Evolutionary conservation across 768 basidiomycete species (phyloP).

Genomic region (Lentinula boryana): DNA sequence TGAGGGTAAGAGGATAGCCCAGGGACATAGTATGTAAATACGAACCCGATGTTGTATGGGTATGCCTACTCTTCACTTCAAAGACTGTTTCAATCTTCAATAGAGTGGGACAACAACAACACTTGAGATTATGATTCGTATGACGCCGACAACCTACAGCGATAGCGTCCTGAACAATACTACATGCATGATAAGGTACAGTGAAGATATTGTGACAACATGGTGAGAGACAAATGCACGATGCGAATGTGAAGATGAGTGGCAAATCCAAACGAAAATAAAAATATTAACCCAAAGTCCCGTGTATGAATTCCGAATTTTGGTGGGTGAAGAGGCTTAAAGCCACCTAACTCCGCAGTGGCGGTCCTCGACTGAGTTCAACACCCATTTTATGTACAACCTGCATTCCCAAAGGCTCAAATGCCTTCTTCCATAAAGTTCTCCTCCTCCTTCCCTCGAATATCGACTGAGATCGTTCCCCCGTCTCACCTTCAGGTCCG

Average conservation of each 20-base stretch:
- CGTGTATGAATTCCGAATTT: not conserved
- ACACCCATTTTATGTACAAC: constrained; percentile 69
- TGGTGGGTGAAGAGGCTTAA: not conserved
- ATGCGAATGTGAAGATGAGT: not conserved
- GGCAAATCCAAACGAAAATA: not conserved
- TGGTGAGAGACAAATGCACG: not conserved
- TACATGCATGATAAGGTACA: not conserved
- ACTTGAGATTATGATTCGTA: not conserved
- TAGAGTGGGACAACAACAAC: not conserved
- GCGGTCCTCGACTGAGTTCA: constrained; percentile 69
- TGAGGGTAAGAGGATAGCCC: constrained; percentile 57
- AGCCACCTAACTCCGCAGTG: constrained; percentile 13
- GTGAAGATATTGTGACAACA: not conserved
- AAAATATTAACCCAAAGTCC: not conserved
- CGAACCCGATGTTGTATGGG: not conserved
- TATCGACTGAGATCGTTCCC: constrained; percentile 59
- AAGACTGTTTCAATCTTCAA: not conserved
- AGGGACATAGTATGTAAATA: not conserved
- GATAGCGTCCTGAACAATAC: not conserved
- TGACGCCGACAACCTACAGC: not conserved
- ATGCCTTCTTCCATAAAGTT: constrained; percentile 55
- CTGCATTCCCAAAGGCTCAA: constrained; percentile 62
- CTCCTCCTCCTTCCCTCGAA: constrained; percentile 61
- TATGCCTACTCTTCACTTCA: not conserved
- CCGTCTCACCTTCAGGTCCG: constrained; percentile 77